These are phyloP conservation scores for Lachnellula hyalina DNA, from an alignment of 2,329 filamentous ascomycete genomes.

Conservation along the genomic window DNA sequence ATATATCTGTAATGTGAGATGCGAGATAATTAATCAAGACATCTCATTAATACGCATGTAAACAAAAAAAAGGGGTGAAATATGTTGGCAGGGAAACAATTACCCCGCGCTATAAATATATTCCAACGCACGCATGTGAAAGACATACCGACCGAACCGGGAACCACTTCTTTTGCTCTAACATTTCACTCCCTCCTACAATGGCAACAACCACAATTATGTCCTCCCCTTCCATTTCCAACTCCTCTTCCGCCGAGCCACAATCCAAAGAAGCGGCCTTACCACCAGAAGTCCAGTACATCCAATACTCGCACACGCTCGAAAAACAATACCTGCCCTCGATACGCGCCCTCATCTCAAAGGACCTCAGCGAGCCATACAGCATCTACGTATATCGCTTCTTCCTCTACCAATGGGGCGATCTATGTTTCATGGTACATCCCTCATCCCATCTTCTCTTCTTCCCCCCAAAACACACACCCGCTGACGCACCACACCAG, in stretches of 20 bases:
- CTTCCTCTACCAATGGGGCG: constrained; percentile 95
- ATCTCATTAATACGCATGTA: background rate
- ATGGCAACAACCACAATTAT: background rate
- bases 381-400: constrained; percentile 99
- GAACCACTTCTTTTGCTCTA: no score
- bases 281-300: constrained; percentile 48
- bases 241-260: background rate
- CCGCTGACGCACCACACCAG: constrained; percentile 33
- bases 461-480: background rate
- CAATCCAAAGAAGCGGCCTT: constrained; percentile 18
- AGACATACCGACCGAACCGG: background rate
- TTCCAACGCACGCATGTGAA: background rate
- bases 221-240: background rate
- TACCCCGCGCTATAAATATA: background rate
- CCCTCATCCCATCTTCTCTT: background rate
- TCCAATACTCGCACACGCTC: constrained; percentile 57
- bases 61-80: background rate
- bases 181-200: background rate
- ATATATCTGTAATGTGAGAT: no score
- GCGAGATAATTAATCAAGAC: no score
- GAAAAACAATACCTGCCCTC: constrained; percentile 68
- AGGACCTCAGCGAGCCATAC: constrained; percentile 94
- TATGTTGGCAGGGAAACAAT: background rate
- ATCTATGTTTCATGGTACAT: constrained; percentile 88
- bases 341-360: constrained; percentile 89